Base-by-base conservation (phyloP, 2,329 filamentous ascomycete genomes). In the Thelonectria discophora region DNA sequence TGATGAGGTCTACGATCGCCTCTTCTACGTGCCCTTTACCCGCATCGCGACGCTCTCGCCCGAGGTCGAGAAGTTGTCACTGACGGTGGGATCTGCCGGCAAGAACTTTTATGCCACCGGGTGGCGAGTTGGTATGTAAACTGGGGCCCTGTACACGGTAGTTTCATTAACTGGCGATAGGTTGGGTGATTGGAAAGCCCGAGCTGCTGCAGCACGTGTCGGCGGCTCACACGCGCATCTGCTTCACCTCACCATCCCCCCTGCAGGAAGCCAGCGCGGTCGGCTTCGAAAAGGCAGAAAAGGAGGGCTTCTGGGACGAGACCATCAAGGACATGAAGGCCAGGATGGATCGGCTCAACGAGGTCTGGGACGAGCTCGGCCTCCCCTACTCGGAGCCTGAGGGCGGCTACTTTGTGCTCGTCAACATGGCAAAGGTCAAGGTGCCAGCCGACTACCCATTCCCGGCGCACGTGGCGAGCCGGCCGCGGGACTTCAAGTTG, bases 41-140 rank as follows among this genome's bases (percentile, higher is more conserved):
- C 88, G 95, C 70, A 90, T 98, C 57, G 92, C 92, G 21, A 97
- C 93, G 0, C 82, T 99, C 17, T 97, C 93, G 0, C 93, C 94
- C 0, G 93, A 97, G 76, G 88, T 98, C 53, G 93, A 93, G 69
- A 87, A 87, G 60, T 84, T 97, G 68, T 98, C 95, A 5, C 79
- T 99, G 50, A 98, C 95, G 0, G 95, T 99, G 30, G 95, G 95
- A 18, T 97, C 93, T 0, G 95, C 93, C 1, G 95, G 95, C 71
- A 99, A 99, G 85, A 96, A 95, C 82, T 99, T 99, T 79, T 98
- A 98, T 74, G 93, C 92, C 58, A 99, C 95, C 0, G 95, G 95
- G 49, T 99, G 95, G 95, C 89, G 95, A 60, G 94, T 98, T 5
- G 87, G 82, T 81, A 69, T 17, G 81, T 49, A 39, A 12, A 6